Evolutionary conservation across 1,139 yeast species (phyloP).

Genomic region (Saccharomyces hybrid): DNA sequence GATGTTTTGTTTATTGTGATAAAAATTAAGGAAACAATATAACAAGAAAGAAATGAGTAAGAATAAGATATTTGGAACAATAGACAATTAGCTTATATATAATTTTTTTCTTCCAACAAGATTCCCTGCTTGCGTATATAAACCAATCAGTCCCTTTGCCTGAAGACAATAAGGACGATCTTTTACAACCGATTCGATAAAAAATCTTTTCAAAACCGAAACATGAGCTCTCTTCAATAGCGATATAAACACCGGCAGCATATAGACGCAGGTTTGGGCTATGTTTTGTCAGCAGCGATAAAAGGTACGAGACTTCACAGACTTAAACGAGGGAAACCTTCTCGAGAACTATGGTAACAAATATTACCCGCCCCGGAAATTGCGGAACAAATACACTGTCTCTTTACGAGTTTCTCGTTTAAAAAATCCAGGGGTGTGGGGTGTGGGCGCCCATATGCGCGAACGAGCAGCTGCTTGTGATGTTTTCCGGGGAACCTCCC

Average conservation of each 20-base stretch:
- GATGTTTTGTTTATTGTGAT: neutral
- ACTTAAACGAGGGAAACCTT: neutral
- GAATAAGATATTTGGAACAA: neutral
- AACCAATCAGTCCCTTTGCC: conserved; percentile 1
- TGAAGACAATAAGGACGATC: neutral
- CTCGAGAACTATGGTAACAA: neutral
- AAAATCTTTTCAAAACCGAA: neutral
- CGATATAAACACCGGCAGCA: neutral
- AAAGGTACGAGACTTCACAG: neutral
- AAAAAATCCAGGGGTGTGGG: neutral
- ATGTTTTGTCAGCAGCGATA: conserved; percentile 1
- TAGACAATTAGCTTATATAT: neutral
- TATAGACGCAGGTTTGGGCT: neutral
- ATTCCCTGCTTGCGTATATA: neutral
- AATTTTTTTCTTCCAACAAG: neutral
- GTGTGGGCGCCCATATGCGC: neutral
- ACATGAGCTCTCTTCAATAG: neutral
- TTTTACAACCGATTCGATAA: neutral
- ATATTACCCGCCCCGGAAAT: neutral
- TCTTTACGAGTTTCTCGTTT: neutral
- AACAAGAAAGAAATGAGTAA: neutral
- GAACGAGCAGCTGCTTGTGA: neutral
- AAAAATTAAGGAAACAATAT: neutral
- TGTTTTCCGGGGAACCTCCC: neutral
- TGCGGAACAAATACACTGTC: neutral